Evolutionary conservation across 139 green algal species (phyloP).

Genomic region (Mesostigma viride): DNA sequence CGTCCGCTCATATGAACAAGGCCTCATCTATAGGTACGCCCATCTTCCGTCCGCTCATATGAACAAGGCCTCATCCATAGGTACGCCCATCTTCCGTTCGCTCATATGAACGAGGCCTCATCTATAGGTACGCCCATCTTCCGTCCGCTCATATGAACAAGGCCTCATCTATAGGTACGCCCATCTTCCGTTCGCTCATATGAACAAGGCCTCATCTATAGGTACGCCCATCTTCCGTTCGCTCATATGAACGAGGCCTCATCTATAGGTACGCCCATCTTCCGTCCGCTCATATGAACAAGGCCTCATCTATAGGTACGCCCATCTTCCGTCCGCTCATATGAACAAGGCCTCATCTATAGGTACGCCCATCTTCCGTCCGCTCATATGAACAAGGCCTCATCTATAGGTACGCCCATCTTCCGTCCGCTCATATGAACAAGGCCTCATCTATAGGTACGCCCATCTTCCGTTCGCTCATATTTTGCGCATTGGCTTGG

Average conservation of each 20-base stretch:
- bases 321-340: background rate
- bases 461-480: background rate
- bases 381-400: background rate
- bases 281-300: background rate
- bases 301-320: constrained; percentile 61
- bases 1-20: constrained; percentile 61
- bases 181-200: background rate
- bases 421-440: background rate
- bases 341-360: constrained; percentile 56
- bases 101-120: constrained; percentile 65
- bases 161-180: constrained; percentile 61
- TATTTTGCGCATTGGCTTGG: too few species aligned
- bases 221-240: background rate
- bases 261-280: constrained; percentile 60
- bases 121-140: constrained; percentile 57
- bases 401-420: constrained; percentile 60
- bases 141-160: background rate
- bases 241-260: background rate
- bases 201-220: constrained; percentile 58
- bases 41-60: constrained; percentile 59
- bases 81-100: constrained; percentile 45
- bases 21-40: constrained; percentile 70
- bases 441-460: constrained; percentile 60
- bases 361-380: constrained; percentile 12
- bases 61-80: constrained; percentile 80